Evolutionary conservation across 1,284 basidiomycete species (phyloP).

Genomic region (Pseudozyma sp.): DNA sequence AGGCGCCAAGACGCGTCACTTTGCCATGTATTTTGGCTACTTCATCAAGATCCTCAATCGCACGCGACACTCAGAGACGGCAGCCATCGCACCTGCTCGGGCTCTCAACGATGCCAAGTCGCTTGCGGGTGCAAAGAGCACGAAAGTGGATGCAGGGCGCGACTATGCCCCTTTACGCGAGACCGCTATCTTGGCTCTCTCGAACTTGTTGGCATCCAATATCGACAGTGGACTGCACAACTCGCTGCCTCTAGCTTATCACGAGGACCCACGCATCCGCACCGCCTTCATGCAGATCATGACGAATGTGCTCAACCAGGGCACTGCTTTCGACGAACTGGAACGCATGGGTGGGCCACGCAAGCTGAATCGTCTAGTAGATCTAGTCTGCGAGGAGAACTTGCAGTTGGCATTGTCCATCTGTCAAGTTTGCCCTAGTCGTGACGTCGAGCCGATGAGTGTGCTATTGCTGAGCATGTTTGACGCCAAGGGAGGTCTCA

Average conservation of each 20-base stretch:
- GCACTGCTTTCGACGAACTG: slow-evolving; percentile 70
- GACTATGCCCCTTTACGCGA: slow-evolving; percentile 53
- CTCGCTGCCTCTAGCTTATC: slow-evolving; percentile 83
- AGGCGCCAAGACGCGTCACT: slow-evolving; percentile 64
- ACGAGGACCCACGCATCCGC: slow-evolving; percentile 79
- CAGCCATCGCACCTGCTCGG: slow-evolving; percentile 23
- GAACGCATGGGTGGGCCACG: slow-evolving; percentile 54
- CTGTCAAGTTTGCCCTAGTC: slow-evolving; percentile 55
- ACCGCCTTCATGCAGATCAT: slow-evolving; percentile 89
- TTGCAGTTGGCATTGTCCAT: slow-evolving; percentile 62
- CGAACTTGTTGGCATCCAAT: slow-evolving; percentile 84
- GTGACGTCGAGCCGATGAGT: slow-evolving; percentile 57
- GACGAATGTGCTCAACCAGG: slow-evolving; percentile 82
- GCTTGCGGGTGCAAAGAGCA: slow-evolving; percentile 16
- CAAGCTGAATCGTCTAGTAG: slow-evolving; percentile 55
- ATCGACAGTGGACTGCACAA: slow-evolving; percentile 90
- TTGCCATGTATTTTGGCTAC: slow-evolving; percentile 62
- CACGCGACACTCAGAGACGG: slow-evolving; percentile 44
- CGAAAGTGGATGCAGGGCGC: slow-evolving; percentile 16
- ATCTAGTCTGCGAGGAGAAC: slow-evolving; percentile 56
- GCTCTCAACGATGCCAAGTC: slow-evolving; percentile 21
- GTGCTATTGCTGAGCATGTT: slow-evolving; percentile 60
- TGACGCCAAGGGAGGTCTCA: slow-evolving; percentile 61
- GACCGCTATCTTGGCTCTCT: slow-evolving; percentile 73
- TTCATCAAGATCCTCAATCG: slow-evolving; percentile 67